Evolutionary conservation across 2,329 filamentous ascomycete genomes (phyloP).

Genomic region (Fusarium sp.): DNA sequence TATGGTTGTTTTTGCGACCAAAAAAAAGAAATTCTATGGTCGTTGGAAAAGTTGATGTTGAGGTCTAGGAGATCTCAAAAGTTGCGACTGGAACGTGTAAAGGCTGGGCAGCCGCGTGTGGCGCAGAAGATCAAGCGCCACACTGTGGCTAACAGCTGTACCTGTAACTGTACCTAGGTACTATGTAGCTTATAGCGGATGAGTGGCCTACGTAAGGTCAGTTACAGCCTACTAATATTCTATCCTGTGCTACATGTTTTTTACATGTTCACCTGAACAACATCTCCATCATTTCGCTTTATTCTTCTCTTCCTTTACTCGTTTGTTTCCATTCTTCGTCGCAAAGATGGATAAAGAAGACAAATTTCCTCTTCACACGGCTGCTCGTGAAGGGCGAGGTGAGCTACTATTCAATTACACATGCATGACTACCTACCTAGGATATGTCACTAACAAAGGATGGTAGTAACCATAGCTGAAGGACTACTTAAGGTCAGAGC

Average conservation of each 20-base stretch:
- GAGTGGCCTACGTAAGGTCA: constrained; percentile 19
- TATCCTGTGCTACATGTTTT: neutral
- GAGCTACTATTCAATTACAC: constrained; percentile 50
- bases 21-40: constrained; percentile 10
- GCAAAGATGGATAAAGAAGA: constrained; percentile 56
- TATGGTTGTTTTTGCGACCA: constrained; percentile 16
- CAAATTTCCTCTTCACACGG: constrained; percentile 88
- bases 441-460: constrained; percentile 25
- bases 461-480: constrained; percentile 76
- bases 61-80: constrained; percentile 29
- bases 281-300: neutral
- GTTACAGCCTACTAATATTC: constrained; percentile 13
- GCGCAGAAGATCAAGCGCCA: constrained; percentile 43
- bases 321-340: neutral
- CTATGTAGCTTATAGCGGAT: neutral
- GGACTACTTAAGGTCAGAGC: constrained; percentile 59
- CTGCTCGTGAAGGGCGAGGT: constrained; percentile 88
- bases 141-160: constrained; percentile 32
- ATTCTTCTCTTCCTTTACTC: neutral
- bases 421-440: neutral
- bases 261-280: neutral
- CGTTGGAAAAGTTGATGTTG: constrained; percentile 38
- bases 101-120: constrained; percentile 52
- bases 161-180: neutral
- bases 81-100: constrained; percentile 39